phyloP scores from a whole-genome alignment of 2,329 filamentous ascomycete genomes.

The Diaporthe sp. region DNA sequence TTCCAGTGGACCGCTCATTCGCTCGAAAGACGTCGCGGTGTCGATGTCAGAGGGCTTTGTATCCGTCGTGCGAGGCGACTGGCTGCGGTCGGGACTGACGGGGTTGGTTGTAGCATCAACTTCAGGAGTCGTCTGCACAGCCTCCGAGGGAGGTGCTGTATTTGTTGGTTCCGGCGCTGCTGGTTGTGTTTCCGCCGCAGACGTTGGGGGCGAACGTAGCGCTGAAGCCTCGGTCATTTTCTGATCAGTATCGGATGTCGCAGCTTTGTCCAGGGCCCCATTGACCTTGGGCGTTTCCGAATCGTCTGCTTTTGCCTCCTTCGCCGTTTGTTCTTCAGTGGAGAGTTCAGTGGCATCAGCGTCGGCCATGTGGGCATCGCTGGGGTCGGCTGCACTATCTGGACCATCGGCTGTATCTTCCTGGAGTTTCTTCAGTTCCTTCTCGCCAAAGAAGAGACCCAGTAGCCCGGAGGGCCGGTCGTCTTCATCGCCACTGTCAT shows the following conservation, averaged over 20 bases:
- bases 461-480: constrained; percentile 62
- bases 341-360: constrained; percentile 24
- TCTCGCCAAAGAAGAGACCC: constrained; percentile 70
- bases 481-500: constrained; percentile 55
- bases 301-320: neutral
- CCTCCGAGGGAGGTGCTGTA: constrained; percentile 42
- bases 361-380: constrained; percentile 40
- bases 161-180: constrained; percentile 45
- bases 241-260: constrained; percentile 42
- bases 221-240: neutral
- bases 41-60: constrained; percentile 65
- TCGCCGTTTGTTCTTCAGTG: neutral
- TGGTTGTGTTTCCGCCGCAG: neutral
- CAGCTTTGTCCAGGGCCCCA: constrained; percentile 10
- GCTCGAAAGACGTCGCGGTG: constrained; percentile 54
- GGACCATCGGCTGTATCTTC: constrained; percentile 50
- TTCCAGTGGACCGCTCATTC: constrained; percentile 48
- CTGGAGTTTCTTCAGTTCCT: constrained; percentile 67
- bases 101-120: constrained; percentile 58
- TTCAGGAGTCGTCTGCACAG: constrained; percentile 54
- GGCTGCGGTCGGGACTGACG: constrained; percentile 58
- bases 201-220: neutral
- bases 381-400: constrained; percentile 43
- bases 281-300: neutral
- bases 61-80: constrained; percentile 63